Evolutionary conservation across 371 early-diverging fungal species (phyloP).

Genomic region (Rhizopus delemar): DNA sequence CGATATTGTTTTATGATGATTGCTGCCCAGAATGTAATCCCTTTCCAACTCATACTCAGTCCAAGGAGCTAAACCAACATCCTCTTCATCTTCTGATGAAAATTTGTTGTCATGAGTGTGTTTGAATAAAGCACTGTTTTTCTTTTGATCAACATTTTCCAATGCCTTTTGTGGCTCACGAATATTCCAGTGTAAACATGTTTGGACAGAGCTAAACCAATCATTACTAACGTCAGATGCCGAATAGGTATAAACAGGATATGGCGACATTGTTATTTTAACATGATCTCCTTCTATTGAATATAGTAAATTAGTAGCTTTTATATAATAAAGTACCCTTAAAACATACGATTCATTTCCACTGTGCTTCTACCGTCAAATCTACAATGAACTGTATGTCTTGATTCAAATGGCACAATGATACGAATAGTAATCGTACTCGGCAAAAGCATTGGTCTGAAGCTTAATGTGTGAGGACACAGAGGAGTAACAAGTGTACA

Average conservation of each 20-base stretch:
- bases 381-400: constrained; percentile 75
- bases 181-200: constrained; percentile 84
- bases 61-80: constrained; percentile 27
- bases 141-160: not conserved
- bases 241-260: constrained; percentile 77
- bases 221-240: constrained; percentile 63
- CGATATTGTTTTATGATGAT: not conserved
- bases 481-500: constrained; percentile 92
- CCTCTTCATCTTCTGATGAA: constrained; percentile 5
- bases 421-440: constrained; percentile 80
- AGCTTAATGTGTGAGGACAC: constrained; percentile 92
- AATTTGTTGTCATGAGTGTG: not conserved
- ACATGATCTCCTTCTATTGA: constrained; percentile 82
- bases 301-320: not conserved
- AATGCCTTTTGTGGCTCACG: constrained; percentile 63
- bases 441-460: constrained; percentile 92
- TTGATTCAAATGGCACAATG: constrained; percentile 68
- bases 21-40: not conserved
- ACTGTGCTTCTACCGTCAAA: constrained; percentile 90
- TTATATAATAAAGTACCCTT: not conserved
- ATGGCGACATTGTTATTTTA: constrained; percentile 79
- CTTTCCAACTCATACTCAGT: constrained; percentile 24
- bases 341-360: constrained; percentile 69
- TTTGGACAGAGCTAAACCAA: constrained; percentile 79
- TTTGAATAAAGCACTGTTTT: constrained; percentile 2